Evolutionary conservation across 306 rosid genomes (phyloP).

Genomic region (Rosa chinensis): DNA sequence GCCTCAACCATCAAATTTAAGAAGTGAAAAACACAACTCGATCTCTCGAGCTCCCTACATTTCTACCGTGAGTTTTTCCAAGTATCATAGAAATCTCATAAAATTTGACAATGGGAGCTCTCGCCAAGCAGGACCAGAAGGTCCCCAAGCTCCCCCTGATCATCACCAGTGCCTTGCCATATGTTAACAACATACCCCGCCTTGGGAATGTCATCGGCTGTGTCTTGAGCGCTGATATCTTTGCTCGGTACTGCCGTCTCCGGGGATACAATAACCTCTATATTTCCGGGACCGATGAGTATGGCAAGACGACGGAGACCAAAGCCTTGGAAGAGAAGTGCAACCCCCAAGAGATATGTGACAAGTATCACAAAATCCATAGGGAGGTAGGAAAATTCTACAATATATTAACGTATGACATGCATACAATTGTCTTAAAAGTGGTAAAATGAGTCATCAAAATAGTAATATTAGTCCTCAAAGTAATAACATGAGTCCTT

Average conservation of each 20-base stretch:
- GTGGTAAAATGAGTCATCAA: too few relatives aligned
- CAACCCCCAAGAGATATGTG: neutral
- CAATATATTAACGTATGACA: too few relatives aligned
- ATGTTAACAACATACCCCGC: conserved; percentile 91
- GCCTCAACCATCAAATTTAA: too few relatives aligned
- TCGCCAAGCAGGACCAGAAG: conserved; percentile 13
- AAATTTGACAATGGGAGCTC: neutral
- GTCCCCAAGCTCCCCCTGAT: conserved; percentile 33
- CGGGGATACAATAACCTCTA: neutral
- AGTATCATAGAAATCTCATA: too few relatives aligned
- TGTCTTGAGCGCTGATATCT: neutral
- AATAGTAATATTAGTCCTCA: too few relatives aligned
- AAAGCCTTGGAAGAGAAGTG: neutral
- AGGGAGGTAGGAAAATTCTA: neutral
- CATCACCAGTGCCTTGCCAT: conserved; percentile 91
- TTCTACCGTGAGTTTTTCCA: too few relatives aligned
- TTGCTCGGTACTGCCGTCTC: neutral
- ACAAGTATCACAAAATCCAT: neutral
- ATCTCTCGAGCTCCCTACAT: too few relatives aligned
- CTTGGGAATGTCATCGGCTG: conserved; percentile 88
- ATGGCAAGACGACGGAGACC: neutral
- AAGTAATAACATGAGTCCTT: too few relatives aligned
- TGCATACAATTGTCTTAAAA: too few relatives aligned
- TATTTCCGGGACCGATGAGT: neutral
- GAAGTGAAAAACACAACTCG: too few relatives aligned